A percentile compares a stretch with the other conserved stretches of the same genome.
phyloP scores from a whole-genome alignment of 2,329 filamentous ascomycete species.

The Botrytis porri region DNA sequence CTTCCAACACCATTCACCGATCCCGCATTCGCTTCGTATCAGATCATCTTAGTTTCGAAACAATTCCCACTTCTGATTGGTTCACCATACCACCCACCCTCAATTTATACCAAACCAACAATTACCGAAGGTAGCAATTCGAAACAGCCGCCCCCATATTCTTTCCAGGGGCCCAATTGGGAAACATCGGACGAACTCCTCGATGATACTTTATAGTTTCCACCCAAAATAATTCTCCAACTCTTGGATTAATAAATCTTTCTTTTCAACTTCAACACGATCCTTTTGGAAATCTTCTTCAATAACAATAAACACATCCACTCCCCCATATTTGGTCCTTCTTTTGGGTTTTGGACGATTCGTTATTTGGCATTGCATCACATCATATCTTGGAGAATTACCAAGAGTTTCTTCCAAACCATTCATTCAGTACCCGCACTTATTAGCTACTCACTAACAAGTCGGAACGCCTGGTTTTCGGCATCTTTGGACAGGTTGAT shows the following conservation, averaged over 20 bases:
- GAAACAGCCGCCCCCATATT: slow-evolving; percentile 1
- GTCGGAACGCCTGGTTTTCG: background rate
- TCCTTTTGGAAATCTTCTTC: background rate
- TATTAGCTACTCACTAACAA: background rate
- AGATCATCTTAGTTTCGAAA: background rate
- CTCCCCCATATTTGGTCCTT: background rate
- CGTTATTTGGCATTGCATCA: background rate
- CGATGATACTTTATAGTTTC: background rate
- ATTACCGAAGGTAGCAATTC: background rate
- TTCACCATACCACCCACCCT: background rate
- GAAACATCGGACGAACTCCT: background rate
- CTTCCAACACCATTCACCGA: background rate
- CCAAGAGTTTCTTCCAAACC: background rate
- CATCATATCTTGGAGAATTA: background rate
- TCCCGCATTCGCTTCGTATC: background rate
- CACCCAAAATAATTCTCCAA: background rate
- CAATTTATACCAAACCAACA: background rate
- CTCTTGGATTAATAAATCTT: background rate
- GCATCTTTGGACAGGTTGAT: background rate
- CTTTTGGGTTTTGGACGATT: background rate
- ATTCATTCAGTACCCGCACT: background rate
- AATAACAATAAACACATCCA: background rate
- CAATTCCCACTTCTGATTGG: background rate
- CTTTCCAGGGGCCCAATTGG: background rate
- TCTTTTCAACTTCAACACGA: background rate